Evolutionary conservation across 768 basidiomycete species (phyloP), one percentile per base, ranked within the genome.

Genomic region (Lactarius sanguifluus): DNA sequence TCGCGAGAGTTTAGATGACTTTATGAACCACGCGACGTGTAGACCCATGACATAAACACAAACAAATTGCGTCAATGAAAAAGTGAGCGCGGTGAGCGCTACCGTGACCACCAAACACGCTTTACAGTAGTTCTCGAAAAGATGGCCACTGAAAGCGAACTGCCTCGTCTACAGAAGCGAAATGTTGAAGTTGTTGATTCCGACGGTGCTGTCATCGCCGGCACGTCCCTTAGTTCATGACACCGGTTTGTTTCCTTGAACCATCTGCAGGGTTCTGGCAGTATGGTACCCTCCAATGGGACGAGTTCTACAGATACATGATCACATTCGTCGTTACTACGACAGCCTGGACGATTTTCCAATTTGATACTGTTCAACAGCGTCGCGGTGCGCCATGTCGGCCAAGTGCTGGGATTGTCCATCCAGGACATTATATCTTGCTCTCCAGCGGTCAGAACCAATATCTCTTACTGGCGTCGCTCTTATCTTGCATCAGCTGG

Each of bases 361-460:
- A 43, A 9, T 59, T 32, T 30, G 63, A 64, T 8, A 36, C 28
- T 9, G 10, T 12, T 85, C 83, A 34, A 8, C 63, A 59, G 25
- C 57, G 40, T 30, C 57, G 6, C 2, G 64, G 64, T 8, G 57
- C 36, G 4, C 36, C 36, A 38, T 52, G 47, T 52, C 28, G 1
- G 18, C n/a, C 57, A 15, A 20, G 28, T 0, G n/a, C 25, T 18
- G 3, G 10, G 25, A n/a, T 64, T 6, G 57, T 64, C 0, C 57
- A 57, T 28, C 34, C 56, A 8, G 57, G 63, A 23, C 10, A 57
- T 30, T 64, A 64, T 16, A 59, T 64, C 10, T 12, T 59, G 23
- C 47, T 59, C 47, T 40, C 57, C 45, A 41, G 8, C 7, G 28
- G 57, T 58, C 28, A 58, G 63, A 28, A 18, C n/a, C 16, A 64